phyloP scores from a whole-genome alignment of 2,329 filamentous ascomycete species.

The Camillea tinctor region DNA sequence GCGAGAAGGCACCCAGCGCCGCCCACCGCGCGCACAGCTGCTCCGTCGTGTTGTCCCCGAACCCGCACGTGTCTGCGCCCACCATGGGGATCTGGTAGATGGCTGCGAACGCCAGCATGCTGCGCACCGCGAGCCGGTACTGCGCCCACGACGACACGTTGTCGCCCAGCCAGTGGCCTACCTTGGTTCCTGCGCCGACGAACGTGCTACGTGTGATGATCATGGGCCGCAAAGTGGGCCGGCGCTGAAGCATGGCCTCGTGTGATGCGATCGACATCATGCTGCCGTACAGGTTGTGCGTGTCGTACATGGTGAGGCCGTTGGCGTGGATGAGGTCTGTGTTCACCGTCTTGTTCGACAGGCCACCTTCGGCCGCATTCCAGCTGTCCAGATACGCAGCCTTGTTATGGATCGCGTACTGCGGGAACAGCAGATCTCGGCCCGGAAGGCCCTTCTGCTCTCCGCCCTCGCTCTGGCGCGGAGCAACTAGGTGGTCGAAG shows the following conservation, averaged over 20 bases:
- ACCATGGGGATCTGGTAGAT: constrained; percentile 69
- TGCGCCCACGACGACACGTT: constrained; percentile 58
- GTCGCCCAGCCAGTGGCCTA: constrained; percentile 62
- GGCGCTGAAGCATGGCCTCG: constrained; percentile 63
- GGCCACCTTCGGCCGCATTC: constrained; percentile 44
- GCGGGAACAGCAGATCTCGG: constrained; percentile 62
- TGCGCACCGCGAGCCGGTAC: constrained; percentile 57
- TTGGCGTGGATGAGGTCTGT: constrained; percentile 68
- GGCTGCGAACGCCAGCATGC: constrained; percentile 59
- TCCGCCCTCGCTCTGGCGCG: constrained; percentile 27
- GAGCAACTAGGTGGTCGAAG: constrained; percentile 18
- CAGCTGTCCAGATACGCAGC: constrained; percentile 44
- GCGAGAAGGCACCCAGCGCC: constrained; percentile 67
- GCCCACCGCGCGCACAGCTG: constrained; percentile 75
- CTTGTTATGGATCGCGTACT: constrained; percentile 65
- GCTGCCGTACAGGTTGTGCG: constrained; percentile 73
- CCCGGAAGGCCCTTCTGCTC: constrained; percentile 57
- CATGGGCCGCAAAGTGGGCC: constrained; percentile 63
- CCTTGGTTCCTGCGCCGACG: constrained; percentile 64
- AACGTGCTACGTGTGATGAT: constrained; percentile 77
- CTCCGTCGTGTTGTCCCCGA: constrained; percentile 64
- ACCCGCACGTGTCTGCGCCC: constrained; percentile 76
- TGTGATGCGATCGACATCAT: constrained; percentile 71
- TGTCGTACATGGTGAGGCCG: constrained; percentile 69
- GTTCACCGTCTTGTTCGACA: constrained; percentile 60